A percentile compares a stretch with the other conserved stretches of the same genome.
These are phyloP conservation scores for Platanus orientalis DNA, from an alignment of 164 flowering plant genomes.

Conservation along the genomic window DNA sequence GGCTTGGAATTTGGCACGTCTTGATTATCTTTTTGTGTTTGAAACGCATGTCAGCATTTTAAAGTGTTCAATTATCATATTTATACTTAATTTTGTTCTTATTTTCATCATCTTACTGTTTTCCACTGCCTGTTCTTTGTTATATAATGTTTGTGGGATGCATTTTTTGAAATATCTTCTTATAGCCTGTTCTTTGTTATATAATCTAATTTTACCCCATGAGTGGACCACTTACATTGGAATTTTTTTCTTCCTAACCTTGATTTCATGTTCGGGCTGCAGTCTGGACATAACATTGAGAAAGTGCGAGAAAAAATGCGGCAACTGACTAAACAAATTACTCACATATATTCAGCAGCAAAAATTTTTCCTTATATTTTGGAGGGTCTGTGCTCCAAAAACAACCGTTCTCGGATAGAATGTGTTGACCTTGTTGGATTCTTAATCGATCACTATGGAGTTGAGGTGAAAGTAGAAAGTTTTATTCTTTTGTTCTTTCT, in stretches of 20 bases:
- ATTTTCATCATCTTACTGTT: background rate
- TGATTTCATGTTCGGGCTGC: constrained; percentile 22
- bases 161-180: too few species aligned
- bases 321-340: constrained; percentile 76
- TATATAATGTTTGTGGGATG: too few species aligned
- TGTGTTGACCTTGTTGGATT: constrained; percentile 85
- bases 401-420: constrained; percentile 88
- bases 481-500: background rate
- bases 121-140: background rate
- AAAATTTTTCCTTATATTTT: constrained; percentile 76
- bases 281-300: constrained; percentile 98
- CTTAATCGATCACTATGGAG: constrained; percentile 70
- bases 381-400: constrained; percentile 95
- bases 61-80: too few species aligned
- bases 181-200: too few species aligned
- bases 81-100: background rate
- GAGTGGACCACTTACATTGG: too few species aligned
- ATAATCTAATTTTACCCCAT: too few species aligned
- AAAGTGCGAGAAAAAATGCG: constrained; percentile 92
- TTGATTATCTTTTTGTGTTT: background rate
- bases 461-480: constrained; percentile 59
- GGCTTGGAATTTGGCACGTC: background rate
- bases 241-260: too few species aligned
- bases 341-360: constrained; percentile 58
- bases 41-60: too few species aligned